Evolutionary conservation across 352 stramenopile genomes (phyloP).

Genomic region (Pythium apleroticum): DNA sequence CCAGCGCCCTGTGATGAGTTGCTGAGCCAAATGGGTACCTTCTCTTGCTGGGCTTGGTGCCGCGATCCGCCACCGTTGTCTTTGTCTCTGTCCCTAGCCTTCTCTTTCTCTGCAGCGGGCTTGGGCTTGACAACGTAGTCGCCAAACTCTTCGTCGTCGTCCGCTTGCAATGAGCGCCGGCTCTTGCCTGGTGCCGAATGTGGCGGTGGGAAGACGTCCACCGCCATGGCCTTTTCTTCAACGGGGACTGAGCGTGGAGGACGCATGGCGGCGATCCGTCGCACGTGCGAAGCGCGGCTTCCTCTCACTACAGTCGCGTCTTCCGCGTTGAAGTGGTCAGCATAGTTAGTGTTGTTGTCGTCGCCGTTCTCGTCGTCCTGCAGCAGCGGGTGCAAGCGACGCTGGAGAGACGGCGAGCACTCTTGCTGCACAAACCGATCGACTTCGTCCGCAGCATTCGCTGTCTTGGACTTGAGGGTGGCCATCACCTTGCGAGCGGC

Average conservation of each 20-base stretch:
- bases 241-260: constrained; percentile 64
- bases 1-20: constrained; percentile 16
- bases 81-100: neutral
- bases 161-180: constrained; percentile 31
- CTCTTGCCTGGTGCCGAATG: constrained; percentile 69
- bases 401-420: constrained; percentile 59
- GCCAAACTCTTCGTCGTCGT: constrained; percentile 24
- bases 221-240: constrained; percentile 59
- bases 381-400: constrained; percentile 53
- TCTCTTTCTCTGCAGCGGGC: constrained; percentile 3
- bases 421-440: constrained; percentile 49
- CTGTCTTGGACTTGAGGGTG: constrained; percentile 29
- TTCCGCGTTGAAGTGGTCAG: constrained; percentile 55
- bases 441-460: constrained; percentile 36
- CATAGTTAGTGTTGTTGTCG: constrained; percentile 36
- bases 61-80: neutral
- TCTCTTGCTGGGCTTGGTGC: constrained; percentile 27
- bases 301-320: constrained; percentile 61
- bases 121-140: constrained; percentile 30
- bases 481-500: constrained; percentile 48
- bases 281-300: constrained; percentile 71
- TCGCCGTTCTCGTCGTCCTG: constrained; percentile 33
- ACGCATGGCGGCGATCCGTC: constrained; percentile 63
- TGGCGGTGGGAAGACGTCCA: constrained; percentile 64
- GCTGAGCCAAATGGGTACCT: constrained; percentile 63